phyloP scores from a whole-genome alignment of 2,329 filamentous ascomycete species.

The Aspergillus brasiliensis region DNA sequence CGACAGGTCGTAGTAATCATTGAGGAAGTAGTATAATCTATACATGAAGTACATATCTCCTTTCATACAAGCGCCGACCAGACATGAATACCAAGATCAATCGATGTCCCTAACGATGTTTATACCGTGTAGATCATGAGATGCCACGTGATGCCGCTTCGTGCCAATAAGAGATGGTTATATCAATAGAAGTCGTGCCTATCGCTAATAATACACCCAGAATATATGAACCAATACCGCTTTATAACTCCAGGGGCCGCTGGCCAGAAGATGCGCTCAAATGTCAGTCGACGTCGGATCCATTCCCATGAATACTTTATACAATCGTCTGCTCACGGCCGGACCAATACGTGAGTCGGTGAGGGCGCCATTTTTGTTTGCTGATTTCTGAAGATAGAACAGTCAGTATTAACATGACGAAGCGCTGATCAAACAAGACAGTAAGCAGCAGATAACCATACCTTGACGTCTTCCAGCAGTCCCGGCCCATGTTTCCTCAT shows the following conservation, averaged over 20 bases:
- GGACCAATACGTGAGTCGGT: conserved; percentile 51
- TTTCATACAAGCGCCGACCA: too few species aligned
- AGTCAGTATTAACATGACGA: neutral
- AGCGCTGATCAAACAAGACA: neutral
- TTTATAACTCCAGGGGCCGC: neutral
- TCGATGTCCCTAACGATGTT: too few species aligned
- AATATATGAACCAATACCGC: neutral
- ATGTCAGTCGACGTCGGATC: conserved; percentile 50
- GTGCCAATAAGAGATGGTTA: too few species aligned
- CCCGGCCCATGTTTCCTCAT: conserved; percentile 62
- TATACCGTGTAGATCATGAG: too few species aligned
- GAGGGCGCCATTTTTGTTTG: conserved; percentile 49
- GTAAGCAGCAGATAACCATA: conserved; percentile 20
- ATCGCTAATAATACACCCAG: neutral
- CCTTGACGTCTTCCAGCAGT: conserved; percentile 62
- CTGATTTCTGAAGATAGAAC: conserved; percentile 44
- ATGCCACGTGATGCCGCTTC: too few species aligned
- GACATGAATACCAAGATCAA: too few species aligned
- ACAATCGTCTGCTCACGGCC: conserved; percentile 50
- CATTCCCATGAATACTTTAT: conserved; percentile 52
- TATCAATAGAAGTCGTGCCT: too few species aligned
- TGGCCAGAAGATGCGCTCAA: conserved; percentile 20
- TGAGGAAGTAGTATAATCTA: too few species aligned
- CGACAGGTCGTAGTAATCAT: too few species aligned
- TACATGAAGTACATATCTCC: too few species aligned